Conservation (phyloP, 108 stramenopile species). For the Nitzschia sp. region DNA sequence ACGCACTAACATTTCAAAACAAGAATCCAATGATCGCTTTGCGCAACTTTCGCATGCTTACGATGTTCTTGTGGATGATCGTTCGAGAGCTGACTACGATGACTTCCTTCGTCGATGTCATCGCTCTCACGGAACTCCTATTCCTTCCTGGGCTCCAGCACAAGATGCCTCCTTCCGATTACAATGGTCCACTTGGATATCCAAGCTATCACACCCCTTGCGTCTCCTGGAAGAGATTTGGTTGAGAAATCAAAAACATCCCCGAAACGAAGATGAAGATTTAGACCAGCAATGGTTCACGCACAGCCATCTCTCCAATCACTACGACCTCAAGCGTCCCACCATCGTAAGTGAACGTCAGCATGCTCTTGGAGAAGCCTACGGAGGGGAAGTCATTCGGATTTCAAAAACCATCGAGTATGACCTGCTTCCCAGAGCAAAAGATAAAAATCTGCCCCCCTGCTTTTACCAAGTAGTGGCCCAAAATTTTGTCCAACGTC, state of each 20-base stretch:
- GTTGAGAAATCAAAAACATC: too few relatives aligned
- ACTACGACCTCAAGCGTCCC: neutral
- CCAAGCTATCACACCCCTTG: neutral
- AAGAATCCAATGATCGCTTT: slow-evolving; percentile 62
- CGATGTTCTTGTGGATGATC: slow-evolving; percentile 52
- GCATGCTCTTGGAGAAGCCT: slow-evolving; percentile 31
- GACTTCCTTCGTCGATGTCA: slow-evolving; percentile 46
- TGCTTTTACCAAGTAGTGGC: slow-evolving; percentile 42
- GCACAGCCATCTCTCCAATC: slow-evolving; percentile 10
- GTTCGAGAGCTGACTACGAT: slow-evolving; percentile 62
- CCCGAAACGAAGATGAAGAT: too few relatives aligned
- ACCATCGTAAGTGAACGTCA: neutral
- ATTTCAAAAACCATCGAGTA: slow-evolving; percentile 49
- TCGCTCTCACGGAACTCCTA: slow-evolving; percentile 22
- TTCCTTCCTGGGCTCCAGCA: neutral
- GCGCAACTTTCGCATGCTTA: slow-evolving; percentile 74
- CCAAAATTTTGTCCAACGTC: slow-evolving; percentile 55
- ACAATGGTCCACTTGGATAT: too few relatives aligned
- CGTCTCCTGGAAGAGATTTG: neutral
- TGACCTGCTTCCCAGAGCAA: slow-evolving; percentile 2
- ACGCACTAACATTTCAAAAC: slow-evolving; percentile 9
- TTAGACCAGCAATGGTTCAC: neutral
- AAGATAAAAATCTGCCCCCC: neutral
- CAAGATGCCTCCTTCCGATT: too few relatives aligned
- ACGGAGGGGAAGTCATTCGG: slow-evolving; percentile 30